Evolutionary conservation across 176 grass and related monocot species (phyloP).

Genomic region (Poa pratensis): DNA sequence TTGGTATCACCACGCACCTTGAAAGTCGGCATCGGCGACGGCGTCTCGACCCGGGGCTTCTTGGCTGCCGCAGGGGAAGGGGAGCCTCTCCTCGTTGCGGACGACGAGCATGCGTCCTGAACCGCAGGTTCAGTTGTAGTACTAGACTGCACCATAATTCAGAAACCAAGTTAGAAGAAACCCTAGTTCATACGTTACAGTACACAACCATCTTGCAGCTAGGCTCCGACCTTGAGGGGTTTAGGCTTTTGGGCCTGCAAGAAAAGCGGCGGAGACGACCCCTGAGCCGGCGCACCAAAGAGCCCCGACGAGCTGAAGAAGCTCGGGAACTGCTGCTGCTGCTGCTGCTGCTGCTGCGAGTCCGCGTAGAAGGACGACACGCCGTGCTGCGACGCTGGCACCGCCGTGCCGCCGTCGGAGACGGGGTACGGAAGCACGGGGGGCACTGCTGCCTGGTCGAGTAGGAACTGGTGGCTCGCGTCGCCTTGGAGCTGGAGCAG

Average conservation of each 20-base stretch:
- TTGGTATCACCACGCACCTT: constrained; percentile 52
- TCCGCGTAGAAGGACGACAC: no score
- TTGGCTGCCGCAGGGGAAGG: constrained; percentile 44
- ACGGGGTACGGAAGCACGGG: no score
- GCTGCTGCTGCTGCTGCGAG: constrained; percentile 17
- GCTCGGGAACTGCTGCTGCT: background rate
- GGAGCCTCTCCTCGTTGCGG: constrained; percentile 32
- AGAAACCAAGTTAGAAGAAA: constrained; percentile 19
- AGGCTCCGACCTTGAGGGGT: background rate
- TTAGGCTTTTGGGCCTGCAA: constrained; percentile 28
- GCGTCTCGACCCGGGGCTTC: constrained; percentile 61
- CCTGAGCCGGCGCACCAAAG: background rate
- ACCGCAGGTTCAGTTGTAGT: background rate
- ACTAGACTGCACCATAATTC: constrained; percentile 39
- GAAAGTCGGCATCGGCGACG: constrained; percentile 73
- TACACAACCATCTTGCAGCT: background rate
- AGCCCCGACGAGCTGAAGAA: constrained; percentile 28
- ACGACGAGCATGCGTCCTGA: constrained; percentile 62
- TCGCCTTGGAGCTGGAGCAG: constrained; percentile 47
- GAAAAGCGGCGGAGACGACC: background rate
- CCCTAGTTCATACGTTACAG: constrained; percentile 30
- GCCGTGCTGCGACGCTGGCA: no score
- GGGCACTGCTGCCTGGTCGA: background rate
- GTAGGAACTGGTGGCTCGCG: constrained; percentile 37
- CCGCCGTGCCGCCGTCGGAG: no score